A percentile compares a stretch with the other conserved stretches of the same genome.
phyloP scores from a whole-genome alignment of 106 monocot genomes.

The Gastrodia elata region DNA sequence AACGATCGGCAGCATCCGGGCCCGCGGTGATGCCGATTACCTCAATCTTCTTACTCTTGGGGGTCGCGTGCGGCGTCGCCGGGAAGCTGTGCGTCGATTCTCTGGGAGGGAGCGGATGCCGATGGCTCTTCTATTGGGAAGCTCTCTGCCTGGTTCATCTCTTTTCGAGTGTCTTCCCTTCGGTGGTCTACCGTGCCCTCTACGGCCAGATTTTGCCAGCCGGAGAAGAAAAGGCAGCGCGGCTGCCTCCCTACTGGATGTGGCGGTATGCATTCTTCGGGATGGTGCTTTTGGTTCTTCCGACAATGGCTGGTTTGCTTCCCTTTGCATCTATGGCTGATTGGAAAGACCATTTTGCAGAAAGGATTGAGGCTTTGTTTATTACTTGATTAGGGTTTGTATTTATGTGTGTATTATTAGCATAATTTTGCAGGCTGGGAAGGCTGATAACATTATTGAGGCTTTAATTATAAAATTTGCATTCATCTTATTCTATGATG shows the following conservation, averaged over 20 bases:
- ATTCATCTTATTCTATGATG: too few species aligned
- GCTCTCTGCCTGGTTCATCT: conserved; percentile 68
- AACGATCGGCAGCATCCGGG: conserved; percentile 38
- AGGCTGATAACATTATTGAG: too few species aligned
- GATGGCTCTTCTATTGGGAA: conserved; percentile 86
- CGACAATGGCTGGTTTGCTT: conserved; percentile 46
- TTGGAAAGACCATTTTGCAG: conserved; percentile 57
- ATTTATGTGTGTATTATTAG: too few species aligned
- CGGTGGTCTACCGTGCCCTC: conserved; percentile 34
- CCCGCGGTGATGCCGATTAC: conserved; percentile 72
- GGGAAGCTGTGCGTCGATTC: conserved; percentile 84
- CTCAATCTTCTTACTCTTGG: conserved; percentile 62
- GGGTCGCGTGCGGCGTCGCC: conserved; percentile 50
- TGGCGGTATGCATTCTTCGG: conserved; percentile 40
- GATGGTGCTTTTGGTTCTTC: conserved; percentile 46
- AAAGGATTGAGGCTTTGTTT: conserved; percentile 9
- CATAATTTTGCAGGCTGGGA: background rate
- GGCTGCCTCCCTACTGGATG: conserved; percentile 39
- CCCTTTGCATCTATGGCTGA: conserved; percentile 64
- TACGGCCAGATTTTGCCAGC: conserved; percentile 43
- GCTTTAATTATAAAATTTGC: too few species aligned
- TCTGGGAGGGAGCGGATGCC: conserved; percentile 67
- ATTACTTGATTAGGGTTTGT: too few species aligned
- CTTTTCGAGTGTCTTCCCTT: conserved; percentile 49
- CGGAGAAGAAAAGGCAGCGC: background rate